These are phyloP conservation scores for Gracilariopsis chorda DNA, from an alignment of 23 red algal species.

Conservation along the genomic window DNA sequence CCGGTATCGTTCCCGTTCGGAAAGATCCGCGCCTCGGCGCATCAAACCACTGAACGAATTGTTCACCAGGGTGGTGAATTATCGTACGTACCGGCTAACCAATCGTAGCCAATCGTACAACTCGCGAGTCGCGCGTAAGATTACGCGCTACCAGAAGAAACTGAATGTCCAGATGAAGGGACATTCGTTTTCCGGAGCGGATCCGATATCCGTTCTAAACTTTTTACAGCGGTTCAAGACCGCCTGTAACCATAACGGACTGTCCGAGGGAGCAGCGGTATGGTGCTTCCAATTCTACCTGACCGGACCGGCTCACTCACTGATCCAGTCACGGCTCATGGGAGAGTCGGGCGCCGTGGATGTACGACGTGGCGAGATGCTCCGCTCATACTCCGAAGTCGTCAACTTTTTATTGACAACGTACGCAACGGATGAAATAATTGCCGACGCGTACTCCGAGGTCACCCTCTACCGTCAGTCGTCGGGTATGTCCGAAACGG, in stretches of 20 bases:
- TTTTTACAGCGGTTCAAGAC: background rate
- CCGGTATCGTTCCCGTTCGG: background rate
- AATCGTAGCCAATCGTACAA: background rate
- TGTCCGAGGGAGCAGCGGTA: background rate
- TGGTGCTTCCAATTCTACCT: slow-evolving; percentile 28
- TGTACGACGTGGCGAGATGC: background rate
- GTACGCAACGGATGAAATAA: slow-evolving; percentile 38
- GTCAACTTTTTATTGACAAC: slow-evolving; percentile 3
- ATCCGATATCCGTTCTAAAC: slow-evolving; percentile 15
- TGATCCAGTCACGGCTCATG: background rate
- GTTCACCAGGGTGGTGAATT: slow-evolving; percentile 2
- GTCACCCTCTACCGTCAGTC: background rate
- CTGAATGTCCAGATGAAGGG: slow-evolving; percentile 41
- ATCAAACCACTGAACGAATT: slow-evolving; percentile 1
- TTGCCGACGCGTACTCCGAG: background rate
- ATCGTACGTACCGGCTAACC: background rate
- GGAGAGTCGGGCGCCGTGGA: background rate
- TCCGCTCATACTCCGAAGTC: background rate
- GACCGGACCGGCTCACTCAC: background rate
- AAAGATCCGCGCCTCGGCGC: background rate
- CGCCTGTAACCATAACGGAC: slow-evolving; percentile 16
- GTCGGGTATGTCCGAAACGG: background rate
- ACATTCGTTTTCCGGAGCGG: background rate
- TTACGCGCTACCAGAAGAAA: background rate
- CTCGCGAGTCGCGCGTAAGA: background rate